Conservation (phyloP, 2,329 filamentous ascomycete genomes). For the Biscogniauxia mediterranea region DNA sequence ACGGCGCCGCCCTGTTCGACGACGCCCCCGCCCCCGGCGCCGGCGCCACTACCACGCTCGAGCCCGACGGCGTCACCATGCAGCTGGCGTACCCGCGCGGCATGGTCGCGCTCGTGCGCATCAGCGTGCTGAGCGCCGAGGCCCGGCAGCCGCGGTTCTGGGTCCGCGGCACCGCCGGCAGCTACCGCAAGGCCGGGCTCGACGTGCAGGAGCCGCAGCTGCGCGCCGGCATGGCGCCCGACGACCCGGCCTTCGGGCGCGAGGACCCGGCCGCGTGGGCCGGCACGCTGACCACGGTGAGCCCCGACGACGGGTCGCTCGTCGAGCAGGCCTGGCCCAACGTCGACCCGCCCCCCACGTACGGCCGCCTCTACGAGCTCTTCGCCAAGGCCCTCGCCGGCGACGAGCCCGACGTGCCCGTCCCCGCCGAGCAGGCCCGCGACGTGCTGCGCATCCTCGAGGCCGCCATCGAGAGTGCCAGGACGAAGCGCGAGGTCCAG, state of each 20-base stretch:
- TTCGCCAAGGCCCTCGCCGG: conserved; percentile 49
- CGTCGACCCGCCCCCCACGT: conserved; percentile 61
- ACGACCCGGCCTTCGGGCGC: conserved; percentile 62
- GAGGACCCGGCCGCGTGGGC: conserved; percentile 55
- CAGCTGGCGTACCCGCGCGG: conserved; percentile 65
- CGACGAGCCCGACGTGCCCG: conserved; percentile 50
- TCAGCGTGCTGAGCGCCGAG: conserved; percentile 67
- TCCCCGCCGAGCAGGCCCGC: conserved; percentile 50
- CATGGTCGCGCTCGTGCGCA: conserved; percentile 66
- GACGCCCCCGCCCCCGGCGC: conserved; percentile 33
- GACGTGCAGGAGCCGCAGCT: conserved; percentile 77
- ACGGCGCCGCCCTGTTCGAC: conserved; percentile 35
- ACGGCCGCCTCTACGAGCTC: conserved; percentile 63
- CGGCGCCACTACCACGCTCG: no score
- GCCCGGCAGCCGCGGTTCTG: conserved; percentile 70
- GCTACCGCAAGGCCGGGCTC: conserved; percentile 68
- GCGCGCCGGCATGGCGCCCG: conserved; percentile 59
- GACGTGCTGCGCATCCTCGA: conserved; percentile 55
- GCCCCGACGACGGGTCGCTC: conserved; percentile 45
- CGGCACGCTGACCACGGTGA: conserved; percentile 57
- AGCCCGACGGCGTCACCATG: conserved; percentile 60
- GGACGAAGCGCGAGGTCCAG: conserved; percentile 44
- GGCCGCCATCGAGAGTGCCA: conserved; percentile 49
- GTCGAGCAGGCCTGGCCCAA: conserved; percentile 53
- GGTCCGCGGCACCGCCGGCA: conserved; percentile 72